Evolutionary conservation across 768 basidiomycete species (phyloP).

Genomic region (Boletus reticuloceps): DNA sequence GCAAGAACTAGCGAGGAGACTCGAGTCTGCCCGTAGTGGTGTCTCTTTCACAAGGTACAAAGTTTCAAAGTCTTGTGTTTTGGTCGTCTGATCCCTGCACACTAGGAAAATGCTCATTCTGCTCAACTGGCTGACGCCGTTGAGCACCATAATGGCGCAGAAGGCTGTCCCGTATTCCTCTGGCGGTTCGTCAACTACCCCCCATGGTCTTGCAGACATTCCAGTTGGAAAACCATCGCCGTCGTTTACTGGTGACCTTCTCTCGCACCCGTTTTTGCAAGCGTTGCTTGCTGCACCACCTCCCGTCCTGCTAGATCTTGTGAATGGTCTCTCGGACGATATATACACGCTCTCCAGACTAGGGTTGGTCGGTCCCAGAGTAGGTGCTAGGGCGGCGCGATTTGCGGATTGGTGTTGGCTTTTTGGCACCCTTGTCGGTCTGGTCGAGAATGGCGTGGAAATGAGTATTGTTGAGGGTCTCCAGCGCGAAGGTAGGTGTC

Average conservation of each 20-base stretch:
- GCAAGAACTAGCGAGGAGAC: conserved; percentile 52
- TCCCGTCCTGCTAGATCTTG: conserved; percentile 75
- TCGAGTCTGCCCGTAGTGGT: conserved; percentile 52
- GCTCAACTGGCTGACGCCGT: conserved; percentile 81
- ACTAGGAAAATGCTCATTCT: conserved; percentile 74
- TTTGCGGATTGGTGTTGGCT: conserved; percentile 90
- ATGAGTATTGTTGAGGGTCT: conserved; percentile 63
- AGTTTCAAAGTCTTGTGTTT: conserved; percentile 3
- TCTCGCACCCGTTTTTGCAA: conserved; percentile 65
- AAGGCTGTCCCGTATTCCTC: conserved; percentile 63
- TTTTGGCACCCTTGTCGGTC: conserved; percentile 69
- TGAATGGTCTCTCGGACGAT: conserved; percentile 75
- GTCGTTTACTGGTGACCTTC: conserved; percentile 18
- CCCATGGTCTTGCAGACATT: conserved; percentile 21
- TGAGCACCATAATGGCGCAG: conserved; percentile 69
- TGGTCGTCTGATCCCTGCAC: conserved; percentile 2
- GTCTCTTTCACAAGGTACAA: conserved; percentile 74
- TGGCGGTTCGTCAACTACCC: conserved; percentile 19
- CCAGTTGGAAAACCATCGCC: conserved; percentile 1
- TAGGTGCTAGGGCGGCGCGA: conserved; percentile 67
- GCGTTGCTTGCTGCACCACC: conserved; percentile 78
- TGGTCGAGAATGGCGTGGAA: conserved; percentile 84
- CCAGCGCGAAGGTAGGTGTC: conserved; percentile 55
- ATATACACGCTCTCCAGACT: conserved; percentile 71
- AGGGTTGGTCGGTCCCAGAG: conserved; percentile 62